Evolutionary conservation across 192 early-diverging fungal genomes (phyloP), one percentile per base, ranked within the genome.

Genomic region (Backusella parvicylindrica): DNA sequence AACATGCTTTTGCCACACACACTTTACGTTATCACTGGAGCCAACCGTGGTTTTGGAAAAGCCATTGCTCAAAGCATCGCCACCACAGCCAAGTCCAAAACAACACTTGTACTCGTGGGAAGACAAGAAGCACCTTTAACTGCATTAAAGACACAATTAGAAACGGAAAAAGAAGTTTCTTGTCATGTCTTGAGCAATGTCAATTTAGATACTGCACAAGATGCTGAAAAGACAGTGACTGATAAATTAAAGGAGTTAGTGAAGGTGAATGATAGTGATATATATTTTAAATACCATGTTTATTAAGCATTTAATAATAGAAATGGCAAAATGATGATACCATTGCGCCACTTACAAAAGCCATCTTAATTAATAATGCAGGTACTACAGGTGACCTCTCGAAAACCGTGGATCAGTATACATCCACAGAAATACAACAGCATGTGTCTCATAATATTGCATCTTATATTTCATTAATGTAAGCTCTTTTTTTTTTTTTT

Each of bases 321-420:
- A 47, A 6, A 5, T 70, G 37, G 68, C 21, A 47, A 70, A 12
- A 69, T 7, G n/a, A 69, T 5, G 68, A 70, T 70, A 31, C 0
- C 9, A 60, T 60, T 30, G 40, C 68, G 7, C 68, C 68, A 36
- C 70, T 80, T 38, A 73, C 79, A 23, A 82, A 75, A 38, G 80
- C 80, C 8, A 73, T 76, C 23, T 84, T 97, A 68, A 77, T 97
- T 78, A 92, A 95, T 79, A 93, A 91, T 77, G 92, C 93, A 1
- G 94, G 94, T 18, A 87, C 92, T 0, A 74, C 91, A 3, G 89
- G 94, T 32, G 87, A 91, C 66, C 81, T 97, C 21, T 79, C 83
- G 73, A 89, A 88, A 40, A 84, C 79, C 0, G 86, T 89, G 13
- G 84, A 71, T 43, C 82, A 90, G 15, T 85, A 89, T 47, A 71